Evolutionary conservation across 2,329 filamentous ascomycete species (phyloP).

Genomic region (Talaromyces amestolkiae): DNA sequence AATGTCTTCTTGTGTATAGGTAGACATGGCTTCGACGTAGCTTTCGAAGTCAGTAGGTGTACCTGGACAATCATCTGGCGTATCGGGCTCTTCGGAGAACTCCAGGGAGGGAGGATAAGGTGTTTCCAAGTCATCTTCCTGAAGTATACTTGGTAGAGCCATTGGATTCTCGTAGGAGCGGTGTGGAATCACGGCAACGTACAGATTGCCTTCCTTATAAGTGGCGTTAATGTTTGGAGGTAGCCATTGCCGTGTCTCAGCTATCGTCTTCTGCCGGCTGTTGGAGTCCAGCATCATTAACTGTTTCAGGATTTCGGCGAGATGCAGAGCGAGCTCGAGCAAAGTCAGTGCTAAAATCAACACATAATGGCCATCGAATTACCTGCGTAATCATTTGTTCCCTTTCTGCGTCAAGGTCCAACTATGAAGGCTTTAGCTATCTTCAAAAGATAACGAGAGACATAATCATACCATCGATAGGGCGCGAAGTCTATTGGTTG

Average conservation of each 20-base stretch:
- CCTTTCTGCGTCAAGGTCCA: not conserved
- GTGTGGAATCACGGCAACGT: not conserved
- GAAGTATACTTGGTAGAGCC: not conserved
- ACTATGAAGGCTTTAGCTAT: not conserved
- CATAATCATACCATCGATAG: not conserved
- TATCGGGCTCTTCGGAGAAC: not conserved
- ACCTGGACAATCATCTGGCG: not conserved
- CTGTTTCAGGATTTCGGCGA: not conserved
- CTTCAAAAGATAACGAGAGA: not conserved
- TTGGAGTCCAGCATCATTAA: not conserved
- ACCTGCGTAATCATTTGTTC: not conserved
- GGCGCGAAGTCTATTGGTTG: not conserved
- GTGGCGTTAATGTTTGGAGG: not conserved
- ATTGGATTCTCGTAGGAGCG: conserved; percentile 1
- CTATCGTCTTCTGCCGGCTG: not conserved
- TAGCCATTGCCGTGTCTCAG: not conserved
- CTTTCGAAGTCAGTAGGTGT: not conserved
- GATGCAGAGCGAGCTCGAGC: not conserved
- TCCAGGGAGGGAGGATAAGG: not conserved
- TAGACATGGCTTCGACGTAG: not conserved
- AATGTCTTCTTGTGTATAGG: not conserved
- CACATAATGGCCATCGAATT: not conserved
- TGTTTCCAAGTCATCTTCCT: not conserved
- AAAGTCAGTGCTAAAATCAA: not conserved
- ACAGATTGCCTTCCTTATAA: not conserved